Base-by-base conservation (phyloP, 768 basidiomycete species). In the Lactarius sanguifluus region DNA sequence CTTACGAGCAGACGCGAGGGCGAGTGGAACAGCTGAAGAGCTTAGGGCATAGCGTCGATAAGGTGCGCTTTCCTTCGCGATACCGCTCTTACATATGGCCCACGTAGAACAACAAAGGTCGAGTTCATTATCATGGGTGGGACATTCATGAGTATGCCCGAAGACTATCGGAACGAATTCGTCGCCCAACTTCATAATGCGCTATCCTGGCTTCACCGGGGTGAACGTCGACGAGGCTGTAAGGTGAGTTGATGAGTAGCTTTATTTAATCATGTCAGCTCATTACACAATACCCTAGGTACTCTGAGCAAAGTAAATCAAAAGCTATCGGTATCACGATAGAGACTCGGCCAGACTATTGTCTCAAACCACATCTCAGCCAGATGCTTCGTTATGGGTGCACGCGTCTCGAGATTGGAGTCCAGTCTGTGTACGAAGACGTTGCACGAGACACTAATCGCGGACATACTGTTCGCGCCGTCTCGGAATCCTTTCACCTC, bases 301-400 rank as follows among this genome's bases (percentile, higher is more conserved):
- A 92, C 74, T 98, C 96, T 8, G 96, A 98, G 73, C 93, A 93
- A 76, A 93, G 94, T 76, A 97, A 96, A 80, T 95, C 94, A 41
- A 99, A 98, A 76, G 96, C 94, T 6, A 98, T 99, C 50, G 97
- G 97, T 1, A 98, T 99, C 73, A 99, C 97, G 2, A 98, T 99
- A 65, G 97, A 99, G 79, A 99, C 97, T 13, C 83, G 97, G 41
- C 97, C 97, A 28, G 97, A 99, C 75, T 99, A 99, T 76, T 99
- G 97, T 73, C 82, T 99, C 45, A 90, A 92, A 57, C 97, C 97
- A 2, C 97, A 99, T 81, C 82, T 99, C 54, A 93, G 94, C 75
- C 95, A 98, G 77, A 98, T 99, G 97, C 89, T 99, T 62, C 89
- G 97, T 12, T 99, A 99, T 73, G 97, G 97, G 40, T 99, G 97